Evolutionary conservation across 2,329 filamentous ascomycete species (phyloP).

Genomic region (Parastagonospora avenae): DNA sequence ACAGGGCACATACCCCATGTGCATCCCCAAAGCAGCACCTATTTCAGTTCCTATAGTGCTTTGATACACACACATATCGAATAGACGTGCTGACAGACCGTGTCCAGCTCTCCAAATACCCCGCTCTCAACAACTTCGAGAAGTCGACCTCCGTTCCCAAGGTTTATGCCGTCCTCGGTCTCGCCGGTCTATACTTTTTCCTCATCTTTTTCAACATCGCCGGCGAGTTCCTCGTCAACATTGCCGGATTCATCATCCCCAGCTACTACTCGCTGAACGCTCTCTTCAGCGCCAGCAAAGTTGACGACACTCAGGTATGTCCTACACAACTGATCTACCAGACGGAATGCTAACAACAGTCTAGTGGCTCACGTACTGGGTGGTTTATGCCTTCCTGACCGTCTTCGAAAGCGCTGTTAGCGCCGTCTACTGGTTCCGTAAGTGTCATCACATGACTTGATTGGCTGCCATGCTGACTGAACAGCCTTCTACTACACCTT

Average conservation of each 20-base stretch:
- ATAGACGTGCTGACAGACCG: constrained; percentile 28
- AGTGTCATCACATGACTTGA: constrained; percentile 14
- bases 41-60: too few relatives aligned
- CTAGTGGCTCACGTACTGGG: constrained; percentile 82
- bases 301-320: constrained; percentile 81
- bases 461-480: constrained; percentile 11
- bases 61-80: background rate
- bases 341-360: constrained; percentile 42
- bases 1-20: constrained; percentile 1
- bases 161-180: constrained; percentile 79
- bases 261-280: constrained; percentile 83
- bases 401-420: constrained; percentile 82
- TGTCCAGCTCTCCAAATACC: constrained; percentile 81
- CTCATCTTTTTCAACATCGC: constrained; percentile 92
- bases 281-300: constrained; percentile 72
- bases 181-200: constrained; percentile 83
- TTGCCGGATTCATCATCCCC: constrained; percentile 81
- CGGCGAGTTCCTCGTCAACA: constrained; percentile 84
- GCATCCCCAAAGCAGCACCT: background rate
- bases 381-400: constrained; percentile 82
- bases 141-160: constrained; percentile 83
- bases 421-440: constrained; percentile 87
- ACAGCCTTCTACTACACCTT: constrained; percentile 98
- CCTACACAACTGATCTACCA: constrained; percentile 15
- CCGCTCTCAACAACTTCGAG: constrained; percentile 82